Base-by-base conservation (phyloP, 768 basidiomycete species). In the Russula foetens region DNA sequence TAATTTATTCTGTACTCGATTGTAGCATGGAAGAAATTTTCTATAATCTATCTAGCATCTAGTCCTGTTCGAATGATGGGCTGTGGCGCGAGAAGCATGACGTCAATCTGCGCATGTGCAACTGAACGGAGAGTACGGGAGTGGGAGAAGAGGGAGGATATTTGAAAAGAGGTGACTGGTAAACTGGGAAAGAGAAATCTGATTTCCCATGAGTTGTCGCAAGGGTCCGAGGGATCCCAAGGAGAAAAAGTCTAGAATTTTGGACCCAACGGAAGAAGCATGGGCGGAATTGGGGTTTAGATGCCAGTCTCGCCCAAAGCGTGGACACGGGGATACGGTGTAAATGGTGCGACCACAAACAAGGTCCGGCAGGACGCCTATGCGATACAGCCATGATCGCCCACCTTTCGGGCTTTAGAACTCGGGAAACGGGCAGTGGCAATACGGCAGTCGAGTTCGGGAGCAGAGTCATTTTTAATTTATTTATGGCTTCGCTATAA, bases 361-460 rank as follows among this genome's bases (percentile, higher is more conserved):
- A 9, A 43, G 12, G 51, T 33, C 38, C 29, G 45, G 26, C 33
- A 15, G 38, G 29, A 50, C 35, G 43, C 49, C 49, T 51, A 56
- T 46, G 35, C 47, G 31, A 33, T 51, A 51, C 41, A 61, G 60
- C 54, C 54, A 54, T 53, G 53, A 50, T 38, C 35, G 35, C 6
- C 12, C 14, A 8, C 39, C 12, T 24, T n/a, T 23, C 12, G 2
- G 33, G 7, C 19, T 58, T 47, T 58, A 38, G 52, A 62, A 62
- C 31, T 52, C 28, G 50, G 43, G 46, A 46, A 24, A 6, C 9
- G 7, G 19, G 41, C n/a, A 33, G 38, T 14, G n/a, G 23, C 31
- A 35, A 51, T 52, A 21, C 21, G 38, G 56, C 38, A 62, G 51
- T 53, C 58, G 61, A 62, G 61, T 29, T 52, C 61, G 55, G 50